Conservation (phyloP, 495 filamentous ascomycete species). For the Bryoglossum gracile region DNA sequence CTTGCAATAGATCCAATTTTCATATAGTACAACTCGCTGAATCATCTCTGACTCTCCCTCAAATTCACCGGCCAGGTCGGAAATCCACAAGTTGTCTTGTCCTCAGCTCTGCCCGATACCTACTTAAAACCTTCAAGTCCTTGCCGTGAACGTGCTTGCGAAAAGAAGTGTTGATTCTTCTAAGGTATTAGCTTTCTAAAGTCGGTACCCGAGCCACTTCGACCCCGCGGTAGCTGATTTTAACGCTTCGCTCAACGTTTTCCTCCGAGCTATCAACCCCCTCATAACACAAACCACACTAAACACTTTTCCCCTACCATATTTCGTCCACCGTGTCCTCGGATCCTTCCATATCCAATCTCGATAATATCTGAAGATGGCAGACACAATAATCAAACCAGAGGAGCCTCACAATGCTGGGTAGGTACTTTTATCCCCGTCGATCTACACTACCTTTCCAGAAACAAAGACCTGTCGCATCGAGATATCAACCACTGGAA, state of each 20-base stretch:
- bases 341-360: background rate
- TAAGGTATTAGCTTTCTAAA: background rate
- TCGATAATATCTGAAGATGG: slow-evolving; percentile 38
- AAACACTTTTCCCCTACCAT: background rate
- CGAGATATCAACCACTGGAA: slow-evolving; percentile 1
- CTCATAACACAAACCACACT: background rate
- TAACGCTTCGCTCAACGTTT: slow-evolving; percentile 11
- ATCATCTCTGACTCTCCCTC: background rate
- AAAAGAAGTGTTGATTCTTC: background rate
- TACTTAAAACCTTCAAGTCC: background rate
- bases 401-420: slow-evolving; percentile 55
- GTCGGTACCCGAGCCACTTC: slow-evolving; percentile 9
- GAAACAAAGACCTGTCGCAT: slow-evolving; percentile 10
- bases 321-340: background rate
- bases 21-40: too few relatives aligned
- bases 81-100: background rate
- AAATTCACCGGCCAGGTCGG: background rate
- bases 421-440: slow-evolving; percentile 43
- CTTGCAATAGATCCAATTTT: too few relatives aligned
- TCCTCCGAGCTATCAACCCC: slow-evolving; percentile 7
- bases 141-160: slow-evolving; percentile 7
- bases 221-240: slow-evolving; percentile 14
- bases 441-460: slow-evolving; percentile 21
- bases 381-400: slow-evolving; percentile 54
- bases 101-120: too few relatives aligned